Evolutionary conservation across 306 rosid genomes (phyloP).

Genomic region (Quillaja saponaria): DNA sequence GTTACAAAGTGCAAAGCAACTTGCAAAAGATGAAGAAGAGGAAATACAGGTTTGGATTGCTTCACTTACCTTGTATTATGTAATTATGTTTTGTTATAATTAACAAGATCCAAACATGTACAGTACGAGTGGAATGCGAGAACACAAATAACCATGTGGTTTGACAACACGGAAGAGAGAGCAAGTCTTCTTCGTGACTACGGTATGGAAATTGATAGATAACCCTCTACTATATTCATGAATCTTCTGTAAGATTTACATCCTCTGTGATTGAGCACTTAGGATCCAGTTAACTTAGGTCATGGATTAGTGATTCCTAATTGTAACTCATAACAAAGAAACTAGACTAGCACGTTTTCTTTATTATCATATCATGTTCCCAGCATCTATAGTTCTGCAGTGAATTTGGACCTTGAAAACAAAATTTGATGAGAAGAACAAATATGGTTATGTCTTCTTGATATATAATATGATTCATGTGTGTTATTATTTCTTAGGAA

Average conservation of each 20-base stretch:
- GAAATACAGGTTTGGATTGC: constrained; percentile 60
- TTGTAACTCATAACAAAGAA: too few relatives aligned
- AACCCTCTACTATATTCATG: constrained; percentile 4
- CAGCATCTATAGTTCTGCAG: too few relatives aligned
- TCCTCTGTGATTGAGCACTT: neutral
- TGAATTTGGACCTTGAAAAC: too few relatives aligned
- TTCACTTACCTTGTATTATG: neutral
- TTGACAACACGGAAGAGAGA: constrained; percentile 73
- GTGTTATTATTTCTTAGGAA: constrained; percentile 43
- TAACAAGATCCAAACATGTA: constrained; percentile 29
- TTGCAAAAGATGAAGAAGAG: constrained; percentile 71
- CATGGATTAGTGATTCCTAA: too few relatives aligned
- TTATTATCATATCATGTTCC: too few relatives aligned
- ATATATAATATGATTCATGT: neutral
- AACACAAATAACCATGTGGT: constrained; percentile 97
- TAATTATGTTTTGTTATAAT: constrained; percentile 1
- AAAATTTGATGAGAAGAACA: too few relatives aligned
- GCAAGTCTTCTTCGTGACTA: constrained; percentile 88
- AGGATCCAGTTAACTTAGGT: too few relatives aligned
- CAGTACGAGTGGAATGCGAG: constrained; percentile 96
- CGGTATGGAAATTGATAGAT: constrained; percentile 47
- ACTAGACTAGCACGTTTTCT: too few relatives aligned
- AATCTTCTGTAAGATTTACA: too few relatives aligned
- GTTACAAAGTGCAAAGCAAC: constrained; percentile 80
- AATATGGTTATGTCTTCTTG: too few relatives aligned